phyloP scores from a whole-genome alignment of 371 early-diverging fungal genomes.

The Blakeslea trispora region DNA sequence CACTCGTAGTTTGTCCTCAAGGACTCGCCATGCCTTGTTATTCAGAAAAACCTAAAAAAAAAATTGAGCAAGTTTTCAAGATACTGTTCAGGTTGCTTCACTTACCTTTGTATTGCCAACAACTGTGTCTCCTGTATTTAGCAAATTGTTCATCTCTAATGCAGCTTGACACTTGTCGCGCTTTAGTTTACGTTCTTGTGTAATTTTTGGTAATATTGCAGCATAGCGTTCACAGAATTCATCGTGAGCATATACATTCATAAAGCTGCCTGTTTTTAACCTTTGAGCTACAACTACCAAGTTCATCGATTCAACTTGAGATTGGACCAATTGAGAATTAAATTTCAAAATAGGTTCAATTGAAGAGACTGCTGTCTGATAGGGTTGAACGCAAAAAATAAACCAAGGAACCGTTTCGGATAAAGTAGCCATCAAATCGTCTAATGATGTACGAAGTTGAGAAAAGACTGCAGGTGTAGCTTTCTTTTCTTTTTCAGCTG shows the following conservation, averaged over 20 bases:
- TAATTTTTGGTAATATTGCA: slow-evolving; percentile 25
- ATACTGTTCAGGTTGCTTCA: background rate
- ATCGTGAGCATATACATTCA: slow-evolving; percentile 41
- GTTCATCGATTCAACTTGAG: slow-evolving; percentile 57
- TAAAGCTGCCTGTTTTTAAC: slow-evolving; percentile 51
- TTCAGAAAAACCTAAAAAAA: slow-evolving; percentile 59
- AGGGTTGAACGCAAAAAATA: slow-evolving; percentile 69
- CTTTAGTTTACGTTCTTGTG: background rate
- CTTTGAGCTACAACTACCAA: slow-evolving; percentile 52
- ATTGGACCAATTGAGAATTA: slow-evolving; percentile 51
- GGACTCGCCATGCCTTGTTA: slow-evolving; percentile 64
- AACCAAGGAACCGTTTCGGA: slow-evolving; percentile 81
- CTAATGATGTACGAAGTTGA: slow-evolving; percentile 68
- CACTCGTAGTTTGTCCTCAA: slow-evolving; percentile 62
- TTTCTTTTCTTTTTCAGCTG: slow-evolving; percentile 2
- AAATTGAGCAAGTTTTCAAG: background rate
- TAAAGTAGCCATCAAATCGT: slow-evolving; percentile 74
- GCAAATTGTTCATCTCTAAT: slow-evolving; percentile 35
- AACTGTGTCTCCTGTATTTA: slow-evolving; percentile 50
- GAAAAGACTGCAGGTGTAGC: slow-evolving; percentile 28
- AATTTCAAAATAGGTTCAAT: slow-evolving; percentile 14
- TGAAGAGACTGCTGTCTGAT: slow-evolving; percentile 25
- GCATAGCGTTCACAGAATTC: slow-evolving; percentile 72
- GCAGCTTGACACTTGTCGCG: slow-evolving; percentile 14
- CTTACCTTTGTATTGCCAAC: slow-evolving; percentile 59